phyloP scores from a whole-genome alignment of 768 basidiomycete species.

The Tephrocybe sp. region DNA sequence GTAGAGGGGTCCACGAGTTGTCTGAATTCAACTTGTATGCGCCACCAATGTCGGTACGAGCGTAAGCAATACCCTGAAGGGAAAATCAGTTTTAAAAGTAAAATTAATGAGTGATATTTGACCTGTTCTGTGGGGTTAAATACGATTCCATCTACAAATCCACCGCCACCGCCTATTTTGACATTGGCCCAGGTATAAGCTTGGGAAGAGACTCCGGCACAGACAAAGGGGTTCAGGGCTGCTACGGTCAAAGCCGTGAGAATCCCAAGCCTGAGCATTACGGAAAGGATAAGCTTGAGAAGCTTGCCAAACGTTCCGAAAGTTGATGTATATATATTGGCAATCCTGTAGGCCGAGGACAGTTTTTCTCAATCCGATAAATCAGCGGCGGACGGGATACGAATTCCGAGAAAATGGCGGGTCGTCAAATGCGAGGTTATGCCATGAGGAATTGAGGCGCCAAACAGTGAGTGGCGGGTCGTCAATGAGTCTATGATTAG shows the following conservation, averaged over 20 bases:
- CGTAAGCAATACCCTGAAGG: constrained; percentile 55
- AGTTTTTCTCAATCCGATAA: no score
- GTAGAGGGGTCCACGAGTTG: constrained; percentile 61
- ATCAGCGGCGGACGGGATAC: constrained; percentile 19
- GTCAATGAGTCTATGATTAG: not conserved
- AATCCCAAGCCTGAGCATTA: constrained; percentile 32
- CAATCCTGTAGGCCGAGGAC: no score
- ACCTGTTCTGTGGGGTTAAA: constrained; percentile 59
- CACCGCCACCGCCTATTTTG: constrained; percentile 49
- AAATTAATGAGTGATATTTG: not conserved
- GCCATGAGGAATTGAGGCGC: not conserved
- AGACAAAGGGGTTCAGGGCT: constrained; percentile 26
- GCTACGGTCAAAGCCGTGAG: constrained; percentile 30
- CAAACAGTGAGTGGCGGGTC: not conserved
- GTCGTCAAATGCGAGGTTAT: not conserved
- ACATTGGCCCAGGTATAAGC: constrained; percentile 65
- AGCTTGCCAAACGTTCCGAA: not conserved
- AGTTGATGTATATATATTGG: constrained; percentile 17
- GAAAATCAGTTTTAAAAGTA: not conserved
- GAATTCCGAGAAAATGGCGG: constrained; percentile 24
- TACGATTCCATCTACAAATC: constrained; percentile 57
- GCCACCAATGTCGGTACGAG: constrained; percentile 69
- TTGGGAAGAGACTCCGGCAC: constrained; percentile 47
- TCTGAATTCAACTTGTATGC: constrained; percentile 63
- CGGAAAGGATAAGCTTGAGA: constrained; percentile 4